These are phyloP conservation scores for Boletus smithii DNA, from an alignment of 1,284 basidiomycete genomes.

Conservation along the genomic window DNA sequence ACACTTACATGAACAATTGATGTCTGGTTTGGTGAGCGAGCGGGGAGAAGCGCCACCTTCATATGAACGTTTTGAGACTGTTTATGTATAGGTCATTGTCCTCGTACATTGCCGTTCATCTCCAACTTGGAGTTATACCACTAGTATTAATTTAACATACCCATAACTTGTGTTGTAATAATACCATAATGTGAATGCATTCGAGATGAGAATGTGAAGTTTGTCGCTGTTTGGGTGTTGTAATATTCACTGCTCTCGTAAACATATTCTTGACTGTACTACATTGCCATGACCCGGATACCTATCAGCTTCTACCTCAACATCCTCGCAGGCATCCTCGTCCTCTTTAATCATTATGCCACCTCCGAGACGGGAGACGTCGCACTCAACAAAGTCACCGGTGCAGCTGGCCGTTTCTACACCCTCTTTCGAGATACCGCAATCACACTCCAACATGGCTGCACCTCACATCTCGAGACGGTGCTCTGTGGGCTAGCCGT, in stretches of 20 bases:
- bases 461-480: neutral
- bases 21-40: conserved; percentile 61
- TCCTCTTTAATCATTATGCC: conserved; percentile 21
- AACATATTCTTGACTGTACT: too few relatives aligned
- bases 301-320: conserved; percentile 21
- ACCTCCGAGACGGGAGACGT: conserved; percentile 21
- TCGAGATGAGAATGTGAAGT: too few relatives aligned
- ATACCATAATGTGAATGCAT: too few relatives aligned
- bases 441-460: conserved; percentile 8
- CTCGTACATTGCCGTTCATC: too few relatives aligned
- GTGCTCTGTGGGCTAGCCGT: conserved; percentile 2
- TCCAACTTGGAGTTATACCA: too few relatives aligned
- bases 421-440: conserved; percentile 10
- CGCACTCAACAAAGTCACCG: conserved; percentile 23
- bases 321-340: conserved; percentile 22
- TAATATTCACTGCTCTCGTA: too few relatives aligned
- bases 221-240: too few relatives aligned
- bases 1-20: conserved; percentile 54
- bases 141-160: too few relatives aligned
- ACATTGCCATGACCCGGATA: conserved; percentile 13
- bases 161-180: too few relatives aligned
- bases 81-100: neutral
- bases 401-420: conserved; percentile 22
- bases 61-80: conserved; percentile 39
- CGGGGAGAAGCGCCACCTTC: conserved; percentile 62